Evolutionary conservation across 169 alveolate species (phyloP).

Genomic region (Ichthyophthirius multifiliis): DNA sequence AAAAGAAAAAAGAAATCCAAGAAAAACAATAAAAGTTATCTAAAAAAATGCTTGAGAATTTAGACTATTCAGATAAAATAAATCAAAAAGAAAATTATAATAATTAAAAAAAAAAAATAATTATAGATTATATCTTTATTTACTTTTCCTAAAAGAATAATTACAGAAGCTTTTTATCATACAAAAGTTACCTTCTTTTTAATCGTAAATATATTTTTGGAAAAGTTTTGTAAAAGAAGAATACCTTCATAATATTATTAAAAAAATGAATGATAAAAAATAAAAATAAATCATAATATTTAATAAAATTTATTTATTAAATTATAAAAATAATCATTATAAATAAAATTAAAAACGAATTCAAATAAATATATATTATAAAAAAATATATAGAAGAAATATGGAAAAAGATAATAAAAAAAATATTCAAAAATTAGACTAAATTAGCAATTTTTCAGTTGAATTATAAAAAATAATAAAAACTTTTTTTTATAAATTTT

Average conservation of each 20-base stretch:
- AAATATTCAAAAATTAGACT: too few relatives aligned
- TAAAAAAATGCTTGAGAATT: not conserved
- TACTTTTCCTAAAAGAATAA: not conserved
- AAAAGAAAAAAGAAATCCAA: not conserved
- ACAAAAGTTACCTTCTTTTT: not conserved
- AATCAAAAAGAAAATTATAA: not conserved
- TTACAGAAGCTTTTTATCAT: not conserved
- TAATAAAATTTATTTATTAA: too few relatives aligned
- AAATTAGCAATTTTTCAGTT: too few relatives aligned
- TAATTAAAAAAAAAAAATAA: not conserved
- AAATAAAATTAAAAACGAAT: too few relatives aligned
- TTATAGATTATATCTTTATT: not conserved
- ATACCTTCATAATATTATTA: not conserved
- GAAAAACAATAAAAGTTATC: not conserved
- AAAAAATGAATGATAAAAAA: not conserved
- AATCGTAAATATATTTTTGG: not conserved
- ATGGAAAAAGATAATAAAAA: too few relatives aligned
- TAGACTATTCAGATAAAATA: not conserved
- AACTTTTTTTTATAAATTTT: too few relatives aligned
- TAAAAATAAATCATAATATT: too few relatives aligned
- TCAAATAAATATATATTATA: too few relatives aligned
- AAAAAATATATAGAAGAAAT: too few relatives aligned
- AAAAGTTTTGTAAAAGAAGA: conserved; percentile 1
- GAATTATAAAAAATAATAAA: too few relatives aligned
- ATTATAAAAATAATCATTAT: too few relatives aligned